Base-by-base conservation (phyloP, 1,284 basidiomycete genomes). In the Crepidotus sp. region DNA sequence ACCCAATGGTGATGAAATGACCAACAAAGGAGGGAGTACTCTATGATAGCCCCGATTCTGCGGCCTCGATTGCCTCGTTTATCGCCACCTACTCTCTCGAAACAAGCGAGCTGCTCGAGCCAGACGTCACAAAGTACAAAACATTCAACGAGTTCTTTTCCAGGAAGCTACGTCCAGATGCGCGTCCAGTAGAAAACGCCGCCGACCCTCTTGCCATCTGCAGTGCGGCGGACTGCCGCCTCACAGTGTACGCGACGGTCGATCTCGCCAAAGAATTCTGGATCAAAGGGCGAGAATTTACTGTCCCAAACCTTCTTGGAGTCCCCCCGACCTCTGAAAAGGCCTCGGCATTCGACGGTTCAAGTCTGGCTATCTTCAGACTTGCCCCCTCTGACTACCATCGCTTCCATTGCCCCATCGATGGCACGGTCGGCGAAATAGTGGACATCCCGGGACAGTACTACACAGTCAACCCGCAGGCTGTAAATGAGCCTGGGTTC, bases 121-220 rank as follows among this genome's bases (percentile, higher is more conserved):
- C 81, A 3, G 78, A 87, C 55, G 59, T 81, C 36, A 58, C 55
- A 0, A 68, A 74, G 49, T 87, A 87, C 59, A 65, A 68, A 55
- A 80, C 66, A 10, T 91, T 93, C 69, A 93, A 92, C 62, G 72
- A 85, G 18, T 92, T 93, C 66, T 92, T 92, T 67, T 78, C 67
- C 45, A 69, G 87, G 34, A 74, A 78, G 54, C 69, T 92, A 33
- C 74, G 74, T 48, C 64, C 76, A 0, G 75, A 64, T 7, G 83
- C 79, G 6, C 73, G 89, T 4, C 84, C 83, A 0, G 70, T 87
- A 8, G 71, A 79, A 35, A 66, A 77, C 10, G 71, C 68, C 0
- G 67, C 73, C 2, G 73, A 87, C 51, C 66, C 72, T 0, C 54
- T 55, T 3, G 66, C 71, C 14, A 59, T 91, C 40, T 77, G 78